Base-by-base conservation (phyloP, 2,329 filamentous ascomycete genomes). In the Hortaea werneckii region DNA sequence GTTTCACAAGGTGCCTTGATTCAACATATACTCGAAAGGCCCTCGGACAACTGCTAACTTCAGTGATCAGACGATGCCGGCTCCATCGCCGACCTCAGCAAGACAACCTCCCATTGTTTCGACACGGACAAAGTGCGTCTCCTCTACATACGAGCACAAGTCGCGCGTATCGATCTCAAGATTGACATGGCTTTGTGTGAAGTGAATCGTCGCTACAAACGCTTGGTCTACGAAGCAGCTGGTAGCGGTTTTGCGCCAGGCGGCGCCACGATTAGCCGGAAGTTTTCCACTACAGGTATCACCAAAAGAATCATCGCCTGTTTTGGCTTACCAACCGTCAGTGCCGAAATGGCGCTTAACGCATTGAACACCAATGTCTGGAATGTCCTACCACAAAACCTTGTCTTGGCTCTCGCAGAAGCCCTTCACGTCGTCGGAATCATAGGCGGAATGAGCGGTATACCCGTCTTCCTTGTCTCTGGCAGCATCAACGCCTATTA, bases 61-160 rank as follows among this genome's bases (percentile, higher is more conserved):
- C 1, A n/a, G 8, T n/a, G 6, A 7, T 49, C 42, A 58, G 61
- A 63, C 37, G 61, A 64, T 48, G 51, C 55, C 9, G 43, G 44
- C 11, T 62, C 58, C n/a, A 55, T 64, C 41, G 55, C 57, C 26
- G 45, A 49, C 9, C 57, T 64, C 28, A 53, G 57, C 38, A 54
- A 53, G 38, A 55, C 57, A 27, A 64, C 61, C 10, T 57, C 60
- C 12, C 56, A 57, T 37, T 56, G 56, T 47, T 61, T 64, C 43
- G 54, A 55, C 41, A 54, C 59, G 44, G 61, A 63, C 41, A 59
- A 58, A 53, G 58, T 63, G 41, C 58, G 59, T 51, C 45, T 62
- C 40, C 57, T 62, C 50, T 62, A 59, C 48, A 57, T 64, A 29
- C 56, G 58, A 27, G 60, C 61, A n/a, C 61, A 64, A 50, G 58